phyloP scores from a whole-genome alignment of 2,329 filamentous ascomycete species.

The Aspergillus aculeatus region DNA sequence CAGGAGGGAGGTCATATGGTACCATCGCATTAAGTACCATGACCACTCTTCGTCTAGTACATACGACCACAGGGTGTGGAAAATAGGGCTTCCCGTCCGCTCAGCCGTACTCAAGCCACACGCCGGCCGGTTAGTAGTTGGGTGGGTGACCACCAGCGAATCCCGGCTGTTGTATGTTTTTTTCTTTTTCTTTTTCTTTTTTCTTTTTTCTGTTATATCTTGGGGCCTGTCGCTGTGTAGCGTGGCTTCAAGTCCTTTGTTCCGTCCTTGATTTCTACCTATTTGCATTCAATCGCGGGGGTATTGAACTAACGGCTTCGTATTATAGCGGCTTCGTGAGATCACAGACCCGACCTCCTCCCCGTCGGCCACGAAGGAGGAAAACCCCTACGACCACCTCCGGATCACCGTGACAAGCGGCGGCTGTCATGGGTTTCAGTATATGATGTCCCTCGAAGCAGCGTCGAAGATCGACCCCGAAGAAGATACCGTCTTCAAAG shows the following conservation, averaged over 20 bases:
- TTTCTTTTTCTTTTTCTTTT: conserved; percentile 16
- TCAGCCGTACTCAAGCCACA: conserved; percentile 49
- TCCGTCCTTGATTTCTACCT: not conserved
- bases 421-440: conserved; percentile 97
- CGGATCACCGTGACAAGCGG: conserved; percentile 89
- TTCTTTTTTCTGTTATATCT: no score
- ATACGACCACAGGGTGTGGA: conserved; percentile 49
- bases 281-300: no score
- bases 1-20: not conserved
- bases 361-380: conserved; percentile 34
- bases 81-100: conserved; percentile 49
- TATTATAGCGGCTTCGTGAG: conserved; percentile 62
- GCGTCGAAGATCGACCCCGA: conserved; percentile 59
- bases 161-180: conserved; percentile 47
- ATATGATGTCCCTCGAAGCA: conserved; percentile 79
- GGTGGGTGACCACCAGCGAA: conserved; percentile 50
- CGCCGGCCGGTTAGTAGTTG: conserved; percentile 48
- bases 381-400: conserved; percentile 78
- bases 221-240: no score
- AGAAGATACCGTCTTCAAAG: conserved; percentile 87
- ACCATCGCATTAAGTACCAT: conserved; percentile 16
- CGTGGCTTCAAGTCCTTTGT: no score
- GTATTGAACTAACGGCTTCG: not conserved
- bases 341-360: conserved; percentile 60
- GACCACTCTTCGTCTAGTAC: conserved; percentile 20